Conservation (phyloP, 768 basidiomycete species). For the Lentinula lateritia region DNA sequence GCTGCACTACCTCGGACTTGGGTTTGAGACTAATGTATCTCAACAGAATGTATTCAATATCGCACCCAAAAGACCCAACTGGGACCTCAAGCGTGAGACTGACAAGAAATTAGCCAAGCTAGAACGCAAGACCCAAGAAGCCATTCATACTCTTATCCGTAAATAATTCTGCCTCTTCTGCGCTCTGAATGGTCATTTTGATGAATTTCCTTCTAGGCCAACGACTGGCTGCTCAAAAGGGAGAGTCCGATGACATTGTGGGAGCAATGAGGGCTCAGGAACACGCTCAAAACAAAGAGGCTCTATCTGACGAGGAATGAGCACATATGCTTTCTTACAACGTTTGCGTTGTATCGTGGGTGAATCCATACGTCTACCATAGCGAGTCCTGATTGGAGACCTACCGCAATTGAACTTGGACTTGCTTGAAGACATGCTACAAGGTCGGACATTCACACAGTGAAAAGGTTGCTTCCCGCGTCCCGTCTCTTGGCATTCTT, state of each 20-base stretch:
- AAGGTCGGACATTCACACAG: no score
- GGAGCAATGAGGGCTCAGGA: conserved; percentile 83
- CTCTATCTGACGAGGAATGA: conserved; percentile 55
- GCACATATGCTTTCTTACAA: neutral
- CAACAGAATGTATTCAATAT: conserved; percentile 91
- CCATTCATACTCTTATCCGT: conserved; percentile 93
- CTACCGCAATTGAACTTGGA: no score
- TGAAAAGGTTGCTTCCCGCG: no score
- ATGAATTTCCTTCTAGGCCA: conserved; percentile 46
- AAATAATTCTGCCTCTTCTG: conserved; percentile 24
- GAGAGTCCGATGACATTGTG: conserved; percentile 71
- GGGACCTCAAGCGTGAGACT: conserved; percentile 93
- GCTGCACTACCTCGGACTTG: neutral
- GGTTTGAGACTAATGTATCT: conserved; percentile 5
- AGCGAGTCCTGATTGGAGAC: no score
- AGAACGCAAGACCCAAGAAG: conserved; percentile 88
- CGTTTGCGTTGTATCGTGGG: neutral
- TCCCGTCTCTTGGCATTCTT: no score
- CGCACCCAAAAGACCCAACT: conserved; percentile 93
- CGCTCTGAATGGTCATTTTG: neutral
- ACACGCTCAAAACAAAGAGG: conserved; percentile 43
- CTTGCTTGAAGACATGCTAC: no score
- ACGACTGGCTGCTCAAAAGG: conserved; percentile 74
- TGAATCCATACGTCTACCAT: no score
- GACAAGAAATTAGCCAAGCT: conserved; percentile 85